phyloP scores from a whole-genome alignment of 768 basidiomycete genomes.

The Suillus plorans region DNA sequence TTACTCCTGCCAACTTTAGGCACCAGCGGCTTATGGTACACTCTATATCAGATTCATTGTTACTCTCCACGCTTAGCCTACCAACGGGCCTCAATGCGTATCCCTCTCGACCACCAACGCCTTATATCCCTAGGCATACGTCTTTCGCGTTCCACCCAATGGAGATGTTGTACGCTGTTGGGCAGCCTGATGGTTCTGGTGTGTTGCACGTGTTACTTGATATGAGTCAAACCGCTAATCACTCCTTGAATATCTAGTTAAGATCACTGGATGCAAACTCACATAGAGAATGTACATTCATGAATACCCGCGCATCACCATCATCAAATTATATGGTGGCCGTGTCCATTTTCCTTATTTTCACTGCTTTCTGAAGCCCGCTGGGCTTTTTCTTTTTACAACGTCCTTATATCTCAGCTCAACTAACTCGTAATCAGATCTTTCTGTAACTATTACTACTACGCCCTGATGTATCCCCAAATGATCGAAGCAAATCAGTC shows the following conservation, averaged over 20 bases:
- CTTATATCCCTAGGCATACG: constrained; percentile 60
- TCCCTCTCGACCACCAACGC: constrained; percentile 57
- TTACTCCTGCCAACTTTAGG: constrained; percentile 60
- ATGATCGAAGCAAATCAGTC: neutral
- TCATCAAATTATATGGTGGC: neutral
- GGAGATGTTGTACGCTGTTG: constrained; percentile 81
- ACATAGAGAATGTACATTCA: constrained; percentile 14
- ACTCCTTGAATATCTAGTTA: constrained; percentile 36
- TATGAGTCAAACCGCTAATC: constrained; percentile 8
- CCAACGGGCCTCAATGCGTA: constrained; percentile 55
- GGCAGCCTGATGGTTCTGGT: constrained; percentile 69
- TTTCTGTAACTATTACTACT: neutral
- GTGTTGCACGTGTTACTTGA: constrained; percentile 17
- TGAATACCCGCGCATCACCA: neutral
- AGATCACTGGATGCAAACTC: constrained; percentile 59
- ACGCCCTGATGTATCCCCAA: neutral
- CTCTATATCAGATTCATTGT: constrained; percentile 43
- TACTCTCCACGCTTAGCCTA: constrained; percentile 45
- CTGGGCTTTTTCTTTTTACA: neutral
- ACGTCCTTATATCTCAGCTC: neutral
- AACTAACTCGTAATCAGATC: neutral
- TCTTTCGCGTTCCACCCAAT: constrained; percentile 80
- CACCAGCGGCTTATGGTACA: constrained; percentile 64
- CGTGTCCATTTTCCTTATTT: neutral
- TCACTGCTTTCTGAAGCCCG: neutral